Evolutionary conservation across 1,284 basidiomycete genomes (phyloP), one percentile per base, ranked within the genome.

Genomic region (Rhodotorula sp.): DNA sequence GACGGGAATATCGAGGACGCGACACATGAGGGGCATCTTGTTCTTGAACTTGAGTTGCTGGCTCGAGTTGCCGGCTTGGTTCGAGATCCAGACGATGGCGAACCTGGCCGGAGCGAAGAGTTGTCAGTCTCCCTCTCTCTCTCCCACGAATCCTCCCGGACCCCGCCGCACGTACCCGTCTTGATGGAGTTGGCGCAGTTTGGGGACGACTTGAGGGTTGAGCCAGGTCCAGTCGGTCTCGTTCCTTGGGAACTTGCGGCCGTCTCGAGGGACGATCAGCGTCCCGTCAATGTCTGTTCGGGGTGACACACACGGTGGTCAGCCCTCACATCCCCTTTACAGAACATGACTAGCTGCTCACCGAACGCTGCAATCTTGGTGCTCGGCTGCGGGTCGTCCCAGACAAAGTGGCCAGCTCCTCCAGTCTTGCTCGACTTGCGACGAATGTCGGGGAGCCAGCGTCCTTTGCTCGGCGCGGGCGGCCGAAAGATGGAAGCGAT

Each of bases 181-280:
- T 23, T 85, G 81, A 66, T 86, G 82, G 2, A 88, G 81, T 69
- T 86, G 82, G 76, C 86, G 85, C 70, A 97, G 79, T 77, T 87
- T 89, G 8, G 79, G 78, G 1, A 88, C 88, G 1, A 97, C 87
- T n/a, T 77, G 79, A 0, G 84, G 79, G 73, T 87, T 81, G 91
- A 91, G 94, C 89, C 91, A 93, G 72, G 86, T 84, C 87, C 90
- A 95, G 74, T 86, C 84, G 1, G 82, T 79, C 59, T 84, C 79
- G 34, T 78, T 80, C 74, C 79, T 82, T 19, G 82, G 84, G 69
- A 85, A 86, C 74, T 81, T 82, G 57, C 79, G 81, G n/a, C 83
- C 84, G 58, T 84, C 84, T 54, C 82, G 83, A 5, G 86, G 85
- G 76, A 87, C 86, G 79, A 97, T 93, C 66, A 95, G 78, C 0